Conservation (phyloP, 73 alveolate genomes). For the Paramecium octaurelia region DNA sequence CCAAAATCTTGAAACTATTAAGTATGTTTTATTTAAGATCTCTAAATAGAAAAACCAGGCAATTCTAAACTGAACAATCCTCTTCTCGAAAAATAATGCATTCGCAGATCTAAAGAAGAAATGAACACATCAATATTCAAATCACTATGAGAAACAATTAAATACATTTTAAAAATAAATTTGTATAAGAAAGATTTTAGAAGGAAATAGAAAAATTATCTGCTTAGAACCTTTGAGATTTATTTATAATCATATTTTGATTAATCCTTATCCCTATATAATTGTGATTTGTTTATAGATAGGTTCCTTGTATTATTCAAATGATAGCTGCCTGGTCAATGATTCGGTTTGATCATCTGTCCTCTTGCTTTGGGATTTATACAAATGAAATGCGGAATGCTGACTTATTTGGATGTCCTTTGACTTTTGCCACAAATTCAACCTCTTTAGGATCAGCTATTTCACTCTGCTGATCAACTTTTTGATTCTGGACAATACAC, state of each 20-base stretch:
- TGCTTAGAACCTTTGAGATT: constrained; percentile 4
- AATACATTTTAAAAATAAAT: background rate
- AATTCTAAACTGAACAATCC: background rate
- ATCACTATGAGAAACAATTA: background rate
- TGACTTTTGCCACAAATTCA: background rate
- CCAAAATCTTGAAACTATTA: background rate
- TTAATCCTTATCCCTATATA: background rate
- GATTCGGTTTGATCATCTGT: background rate
- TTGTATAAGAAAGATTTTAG: background rate
- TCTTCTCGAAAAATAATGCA: background rate
- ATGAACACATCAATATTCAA: background rate
- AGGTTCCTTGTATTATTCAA: background rate
- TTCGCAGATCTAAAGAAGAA: background rate
- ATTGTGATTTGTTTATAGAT: background rate
- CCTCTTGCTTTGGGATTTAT: background rate
- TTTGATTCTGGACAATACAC: background rate
- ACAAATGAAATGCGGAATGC: background rate
- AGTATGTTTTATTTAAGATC: background rate
- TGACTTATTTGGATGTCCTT: background rate
- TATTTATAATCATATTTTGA: background rate
- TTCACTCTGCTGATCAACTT: background rate
- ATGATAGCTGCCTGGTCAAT: background rate
- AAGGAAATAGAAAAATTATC: background rate
- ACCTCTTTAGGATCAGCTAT: background rate
- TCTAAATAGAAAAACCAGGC: background rate